Percentiles rank a stretch among this genome's conserved stretches.
phyloP scores from a whole-genome alignment of 306 rosid genomes.

The Mimosa bimucronata region DNA sequence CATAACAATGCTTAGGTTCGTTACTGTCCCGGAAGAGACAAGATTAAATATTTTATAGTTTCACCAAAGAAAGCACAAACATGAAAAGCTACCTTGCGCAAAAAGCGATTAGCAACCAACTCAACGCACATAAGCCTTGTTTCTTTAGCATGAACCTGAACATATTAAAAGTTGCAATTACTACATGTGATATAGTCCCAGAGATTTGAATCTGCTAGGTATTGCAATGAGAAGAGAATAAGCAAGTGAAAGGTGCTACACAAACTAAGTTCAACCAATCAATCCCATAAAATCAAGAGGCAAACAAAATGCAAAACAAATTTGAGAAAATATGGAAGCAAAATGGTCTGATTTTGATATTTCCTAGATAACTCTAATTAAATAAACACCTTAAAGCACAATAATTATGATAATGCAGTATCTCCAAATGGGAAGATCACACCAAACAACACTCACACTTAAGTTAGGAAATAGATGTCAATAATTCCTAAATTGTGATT shows the following conservation, averaged over 20 bases:
- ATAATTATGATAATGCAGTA: background rate
- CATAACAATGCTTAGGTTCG: background rate
- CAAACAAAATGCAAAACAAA: background rate
- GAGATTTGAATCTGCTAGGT: background rate
- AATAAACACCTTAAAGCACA: background rate
- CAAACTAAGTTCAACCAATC: background rate
- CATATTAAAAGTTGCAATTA: conserved; percentile 19
- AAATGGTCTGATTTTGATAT: background rate
- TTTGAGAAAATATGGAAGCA: background rate
- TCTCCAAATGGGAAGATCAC: background rate
- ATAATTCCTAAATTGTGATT: too few species aligned
- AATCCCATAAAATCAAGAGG: background rate
- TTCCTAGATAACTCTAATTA: background rate
- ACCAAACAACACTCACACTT: background rate
- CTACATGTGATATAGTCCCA: background rate
- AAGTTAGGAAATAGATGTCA: background rate
- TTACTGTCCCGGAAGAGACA: background rate
- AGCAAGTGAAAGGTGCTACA: background rate
- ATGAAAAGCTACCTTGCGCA: conserved; percentile 70
- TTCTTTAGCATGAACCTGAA: conserved; percentile 68
- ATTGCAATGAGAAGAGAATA: background rate
- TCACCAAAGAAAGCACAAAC: conserved; percentile 6
- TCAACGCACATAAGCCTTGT: conserved; percentile 79
- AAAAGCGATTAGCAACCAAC: conserved; percentile 93
- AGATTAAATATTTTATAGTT: background rate